Evolutionary conservation across 306 rosid species (phyloP), one percentile per base, ranked within the genome.

Genomic region (Quercus gilva): DNA sequence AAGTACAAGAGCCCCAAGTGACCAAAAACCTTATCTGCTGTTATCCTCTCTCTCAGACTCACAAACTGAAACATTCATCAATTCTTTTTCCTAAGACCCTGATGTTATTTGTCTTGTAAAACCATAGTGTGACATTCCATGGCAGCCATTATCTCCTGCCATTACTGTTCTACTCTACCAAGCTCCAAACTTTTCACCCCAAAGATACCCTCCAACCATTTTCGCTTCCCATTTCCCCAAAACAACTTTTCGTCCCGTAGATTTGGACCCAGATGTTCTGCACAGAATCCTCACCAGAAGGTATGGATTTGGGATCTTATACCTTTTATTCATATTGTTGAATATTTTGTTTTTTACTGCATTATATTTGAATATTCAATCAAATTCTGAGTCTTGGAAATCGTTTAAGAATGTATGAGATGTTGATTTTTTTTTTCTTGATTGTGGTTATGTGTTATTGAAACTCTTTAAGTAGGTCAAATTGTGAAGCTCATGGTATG

Each of bases 81-180:
- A 6, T 65, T 26, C 43, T 23, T 80, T 74, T 68, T 26, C 29
- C 33, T 23, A 19, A 73, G 43, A 21, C 57, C 20, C 68, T 56
- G 9, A 74, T 86, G 84, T 78, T 55, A 55, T 83, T 73, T 83
- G 29, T 21, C 75, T 69, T 67, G 71, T 85, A 31, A 73, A 67
- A 12, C 20, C 63, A 18, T 6, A 5, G 52, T 3, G 59, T 14
- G 43, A 43, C 51, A 76, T 75, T 76, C 88, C 79, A 92, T 94
- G 98, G 92, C 94, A 74, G 83, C 92, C 84, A 77, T 85, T 15
- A 71, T 89, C 68, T 87, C 92, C 80, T 89, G 91, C 78, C 90
- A 87, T 79, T 81, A 82, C 79, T 85, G 72, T 74, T 80, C 89
- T 41, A 69, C 89, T 13, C 83, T 76, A 19, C 69, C 86, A 64